Evolutionary conservation across 805 yeast species (phyloP), one percentile per base, ranked within the genome.

Genomic region (Pichia ethanolica): DNA sequence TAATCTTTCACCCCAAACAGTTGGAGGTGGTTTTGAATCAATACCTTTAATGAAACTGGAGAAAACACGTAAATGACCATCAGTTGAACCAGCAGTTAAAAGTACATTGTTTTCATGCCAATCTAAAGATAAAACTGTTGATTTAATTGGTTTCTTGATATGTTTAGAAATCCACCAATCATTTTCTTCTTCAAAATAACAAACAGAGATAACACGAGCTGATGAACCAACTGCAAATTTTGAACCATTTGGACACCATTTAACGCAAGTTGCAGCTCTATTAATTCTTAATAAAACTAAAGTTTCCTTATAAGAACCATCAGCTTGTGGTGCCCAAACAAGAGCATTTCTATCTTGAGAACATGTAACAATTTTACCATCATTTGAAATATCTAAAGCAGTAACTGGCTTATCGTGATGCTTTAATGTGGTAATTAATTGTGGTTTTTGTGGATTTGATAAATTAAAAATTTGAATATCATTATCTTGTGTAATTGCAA

Each of bases 81-180:
- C 97, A 7, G 97, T 86, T 26, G 96, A 88, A 27, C 98, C 98
- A 43, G 86, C 76, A 3, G 95, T 93, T 54, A 93, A 72, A 52
- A 93, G 72, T 27, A 93, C 95, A 59, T 82, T 83, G 69, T 93
- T 93, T 50, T 89, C 90, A 66, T 93, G 97, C 99, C 99, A 90
- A 55, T 83, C 83, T 49, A 91, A 74, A 42, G 86, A 74, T 56
- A 90, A 75, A 57, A 90, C 77, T 34, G 97, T 89, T 10, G 96
- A 85, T 65, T 84, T 83, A 59, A 93, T 74, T n/a, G 97, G 96
- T 68, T 87, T 89, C 73, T 90, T 90, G 69, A 93, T 85, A 71
- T 91, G 99, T 69, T 91, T 91, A 12, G 98, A 88, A 46, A 93
- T 90, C 99, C 99, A 93, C 99, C 99, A 93, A 66, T 93, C 96